Base-by-base conservation (phyloP, 2,329 filamentous ascomycete species). In the Microascus cirrosus region DNA sequence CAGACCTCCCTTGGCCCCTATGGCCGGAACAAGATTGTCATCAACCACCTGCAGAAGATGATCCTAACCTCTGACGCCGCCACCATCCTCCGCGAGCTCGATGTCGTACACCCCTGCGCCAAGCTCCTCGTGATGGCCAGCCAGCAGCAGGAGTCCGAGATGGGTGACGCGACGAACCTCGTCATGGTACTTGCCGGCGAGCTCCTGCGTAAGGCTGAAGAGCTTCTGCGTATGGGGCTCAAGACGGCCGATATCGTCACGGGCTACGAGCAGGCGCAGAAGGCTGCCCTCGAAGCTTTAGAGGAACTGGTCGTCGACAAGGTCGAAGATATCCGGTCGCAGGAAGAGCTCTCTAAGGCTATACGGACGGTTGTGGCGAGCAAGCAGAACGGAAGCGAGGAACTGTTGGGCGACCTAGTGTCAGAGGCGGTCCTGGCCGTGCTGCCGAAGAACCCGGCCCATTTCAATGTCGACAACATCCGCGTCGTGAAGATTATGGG, bases 401-500 rank as follows among this genome's bases (percentile, higher is more conserved):
- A 95, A 57, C 83, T 91, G 67, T 80, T 99, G 58, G 89, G 92
- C 61, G 78, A 86, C 57, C 81, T 97, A 67, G 92, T 99, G 63
- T 86, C 95, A 53, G 91, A 96, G 71, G 85, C 83, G 50, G 83
- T 87, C 59, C 83, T 97, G 59, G 85, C 90, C 52, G 92, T 99
- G 22, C 82, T 99, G 62, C 94, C 95, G 64, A 96, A 96, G 79
- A 96, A 96, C 76, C 89, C 94, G 24, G 76, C 81, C 70, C 92
- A 95, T 76, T 99, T 99, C 82, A 99, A 96, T 74, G 91, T 99
- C 63, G 94, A 99, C 79, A 99, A 99, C 73, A 87, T 99, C 67
- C 89, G 94, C 60, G 95, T 99, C 59, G 95, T 99, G 66, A 99
- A 99, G 82, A 99, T 99, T 68, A 97, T 99, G 93, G 94, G 94